phyloP scores from a whole-genome alignment of 2,329 filamentous ascomycete species.

The Botrytis elliptica region DNA sequence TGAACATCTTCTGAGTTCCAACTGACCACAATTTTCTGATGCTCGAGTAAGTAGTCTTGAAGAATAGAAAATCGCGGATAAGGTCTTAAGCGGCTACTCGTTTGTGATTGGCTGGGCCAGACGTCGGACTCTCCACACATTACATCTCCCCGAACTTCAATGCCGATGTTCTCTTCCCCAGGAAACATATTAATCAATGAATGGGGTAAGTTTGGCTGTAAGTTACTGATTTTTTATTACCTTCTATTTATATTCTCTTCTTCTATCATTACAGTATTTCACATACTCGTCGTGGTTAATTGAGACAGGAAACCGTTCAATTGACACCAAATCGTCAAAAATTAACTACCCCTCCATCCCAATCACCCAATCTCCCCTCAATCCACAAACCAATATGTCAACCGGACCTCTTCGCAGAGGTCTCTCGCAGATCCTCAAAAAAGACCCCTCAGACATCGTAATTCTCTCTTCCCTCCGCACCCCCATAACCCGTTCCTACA shows the following conservation, averaged over 20 bases:
- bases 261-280: background rate
- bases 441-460: conserved; percentile 77
- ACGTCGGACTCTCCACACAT: background rate
- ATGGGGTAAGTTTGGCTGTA: conserved; percentile 10
- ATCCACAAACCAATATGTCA: conserved; percentile 15
- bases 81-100: background rate
- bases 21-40: background rate
- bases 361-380: background rate
- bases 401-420: conserved; percentile 55
- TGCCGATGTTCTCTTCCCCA: conserved; percentile 17
- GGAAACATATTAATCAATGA: conserved; percentile 1
- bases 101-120: conserved; percentile 1
- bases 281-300: background rate
- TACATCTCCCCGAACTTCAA: conserved; percentile 4
- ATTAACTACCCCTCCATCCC: conserved; percentile 11
- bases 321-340: background rate
- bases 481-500: conserved; percentile 78
- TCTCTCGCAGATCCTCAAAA: conserved; percentile 72
- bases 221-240: background rate
- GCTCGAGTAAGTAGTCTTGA: background rate
- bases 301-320: background rate
- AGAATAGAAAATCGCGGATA: background rate
- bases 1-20: background rate
- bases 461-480: conserved; percentile 90
- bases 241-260: background rate